Conservation (phyloP, 1,139 yeast genomes). For the Protomyces pachydermus region DNA sequence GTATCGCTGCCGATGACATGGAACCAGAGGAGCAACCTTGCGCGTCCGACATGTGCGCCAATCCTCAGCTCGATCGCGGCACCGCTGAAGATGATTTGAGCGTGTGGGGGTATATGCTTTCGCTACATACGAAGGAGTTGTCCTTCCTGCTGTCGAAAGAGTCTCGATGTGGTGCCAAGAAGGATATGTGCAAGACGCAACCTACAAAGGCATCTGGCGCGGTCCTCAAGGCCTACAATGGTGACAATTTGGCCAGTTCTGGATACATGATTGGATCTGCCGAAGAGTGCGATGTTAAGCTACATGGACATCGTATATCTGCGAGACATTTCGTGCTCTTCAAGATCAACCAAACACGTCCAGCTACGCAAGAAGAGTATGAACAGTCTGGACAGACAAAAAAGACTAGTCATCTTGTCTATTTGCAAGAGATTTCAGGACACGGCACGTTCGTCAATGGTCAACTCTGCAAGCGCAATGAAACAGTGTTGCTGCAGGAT, state of each 20-base stretch:
- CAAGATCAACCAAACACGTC: slow-evolving; percentile 9
- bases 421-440: slow-evolving; percentile 19
- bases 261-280: slow-evolving; percentile 17
- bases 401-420: slow-evolving; percentile 2
- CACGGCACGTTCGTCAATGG: slow-evolving; percentile 21
- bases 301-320: slow-evolving; percentile 2
- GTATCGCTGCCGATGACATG: neutral
- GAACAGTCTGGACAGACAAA: neutral
- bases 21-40: neutral
- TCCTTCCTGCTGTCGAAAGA: slow-evolving; percentile 19
- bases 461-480: slow-evolving; percentile 4
- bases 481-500: slow-evolving; percentile 3
- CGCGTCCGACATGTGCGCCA: neutral
- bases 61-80: neutral
- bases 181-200: neutral
- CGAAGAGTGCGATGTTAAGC: slow-evolving; percentile 19
- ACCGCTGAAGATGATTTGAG: neutral
- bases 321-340: slow-evolving; percentile 21
- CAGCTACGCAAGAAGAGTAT: neutral
- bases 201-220: slow-evolving; percentile 5
- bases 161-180: slow-evolving; percentile 9
- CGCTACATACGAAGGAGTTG: neutral
- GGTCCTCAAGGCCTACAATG: slow-evolving; percentile 18
- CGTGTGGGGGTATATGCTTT: slow-evolving; percentile 24
- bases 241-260: slow-evolving; percentile 24